Evolutionary conservation across 1,284 basidiomycete species (phyloP).

Genomic region (Pseudomicrostroma phylloplanum): DNA sequence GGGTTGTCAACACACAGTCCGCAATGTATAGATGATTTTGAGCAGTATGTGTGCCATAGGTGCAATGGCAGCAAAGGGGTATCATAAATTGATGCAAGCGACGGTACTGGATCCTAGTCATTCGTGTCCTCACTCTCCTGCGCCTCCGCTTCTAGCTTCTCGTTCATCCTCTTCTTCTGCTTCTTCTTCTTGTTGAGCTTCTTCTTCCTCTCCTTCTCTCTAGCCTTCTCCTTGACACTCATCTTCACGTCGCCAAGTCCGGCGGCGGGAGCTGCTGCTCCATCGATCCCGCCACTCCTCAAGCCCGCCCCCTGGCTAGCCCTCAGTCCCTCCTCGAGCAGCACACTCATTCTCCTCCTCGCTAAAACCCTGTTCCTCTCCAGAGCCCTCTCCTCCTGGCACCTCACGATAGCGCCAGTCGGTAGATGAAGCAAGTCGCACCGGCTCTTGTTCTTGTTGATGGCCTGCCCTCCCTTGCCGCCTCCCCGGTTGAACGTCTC

Average conservation of each 20-base stretch:
- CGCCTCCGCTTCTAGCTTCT: background rate
- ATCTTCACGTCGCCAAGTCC: background rate
- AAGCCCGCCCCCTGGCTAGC: background rate
- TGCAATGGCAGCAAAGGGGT: no score
- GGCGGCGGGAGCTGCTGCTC: no score
- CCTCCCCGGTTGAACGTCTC: slow-evolving; percentile 48
- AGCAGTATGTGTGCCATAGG: no score
- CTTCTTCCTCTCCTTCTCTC: slow-evolving; percentile 5
- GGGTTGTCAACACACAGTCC: no score
- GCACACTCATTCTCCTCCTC: slow-evolving; percentile 30
- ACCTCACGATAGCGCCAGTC: slow-evolving; percentile 36
- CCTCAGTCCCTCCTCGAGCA: slow-evolving; percentile 20
- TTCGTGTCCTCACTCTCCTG: background rate
- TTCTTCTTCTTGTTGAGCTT: slow-evolving; percentile 5
- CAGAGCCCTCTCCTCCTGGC: slow-evolving; percentile 37
- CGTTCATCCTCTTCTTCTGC: background rate
- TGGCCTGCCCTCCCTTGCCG: slow-evolving; percentile 47
- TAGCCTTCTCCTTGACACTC: background rate
- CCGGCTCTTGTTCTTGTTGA: slow-evolving; percentile 46
- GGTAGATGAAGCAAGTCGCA: slow-evolving; percentile 39
- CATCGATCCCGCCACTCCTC: no score
- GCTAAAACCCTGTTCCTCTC: slow-evolving; percentile 38
- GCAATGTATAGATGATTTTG: no score
- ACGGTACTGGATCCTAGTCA: no score
- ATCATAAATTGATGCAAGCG: no score